Conservation (phyloP, 257 asterid genomes). For the Handroanthus guayacan region DNA sequence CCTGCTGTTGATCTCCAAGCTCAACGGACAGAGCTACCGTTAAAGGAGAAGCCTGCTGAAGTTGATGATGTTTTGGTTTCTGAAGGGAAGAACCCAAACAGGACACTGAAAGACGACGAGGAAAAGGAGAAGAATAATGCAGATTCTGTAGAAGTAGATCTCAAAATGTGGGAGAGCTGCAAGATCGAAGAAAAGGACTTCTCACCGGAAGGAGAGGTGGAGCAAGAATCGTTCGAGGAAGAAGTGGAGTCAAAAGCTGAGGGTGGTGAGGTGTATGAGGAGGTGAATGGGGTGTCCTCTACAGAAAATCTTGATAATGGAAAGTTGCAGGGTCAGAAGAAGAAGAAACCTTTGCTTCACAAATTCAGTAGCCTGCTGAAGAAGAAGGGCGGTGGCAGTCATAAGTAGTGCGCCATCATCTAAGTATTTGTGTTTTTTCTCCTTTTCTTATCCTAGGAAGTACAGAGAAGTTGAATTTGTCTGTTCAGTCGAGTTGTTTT, state of each 20-base stretch:
- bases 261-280: slow-evolving; percentile 32
- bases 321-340: slow-evolving; percentile 59
- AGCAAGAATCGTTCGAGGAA: slow-evolving; percentile 62
- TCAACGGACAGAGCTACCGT: slow-evolving; percentile 42
- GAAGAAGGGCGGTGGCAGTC: slow-evolving; percentile 68
- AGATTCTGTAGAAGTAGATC: slow-evolving; percentile 49
- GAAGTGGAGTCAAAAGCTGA: slow-evolving; percentile 57
- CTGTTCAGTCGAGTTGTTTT: slow-evolving; percentile 36
- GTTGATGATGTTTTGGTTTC: slow-evolving; percentile 30
- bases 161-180: slow-evolving; percentile 84
- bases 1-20: slow-evolving; percentile 44
- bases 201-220: slow-evolving; percentile 60
- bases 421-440: not conserved
- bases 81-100: slow-evolving; percentile 36
- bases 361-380: slow-evolving; percentile 79
- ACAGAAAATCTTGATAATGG: slow-evolving; percentile 52
- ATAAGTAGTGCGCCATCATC: slow-evolving; percentile 45
- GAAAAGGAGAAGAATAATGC: slow-evolving; percentile 41
- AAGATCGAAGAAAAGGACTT: slow-evolving; percentile 79
- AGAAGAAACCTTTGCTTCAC: slow-evolving; percentile 77
- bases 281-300: slow-evolving; percentile 52
- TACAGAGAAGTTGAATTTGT: slow-evolving; percentile 45
- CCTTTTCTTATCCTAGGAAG: slow-evolving; percentile 32
- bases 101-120: slow-evolving; percentile 39
- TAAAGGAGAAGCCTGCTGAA: slow-evolving; percentile 34